These are phyloP conservation scores for Elongisporangium anandrum DNA, from an alignment of 352 stramenopile species.

Conservation along the genomic window DNA sequence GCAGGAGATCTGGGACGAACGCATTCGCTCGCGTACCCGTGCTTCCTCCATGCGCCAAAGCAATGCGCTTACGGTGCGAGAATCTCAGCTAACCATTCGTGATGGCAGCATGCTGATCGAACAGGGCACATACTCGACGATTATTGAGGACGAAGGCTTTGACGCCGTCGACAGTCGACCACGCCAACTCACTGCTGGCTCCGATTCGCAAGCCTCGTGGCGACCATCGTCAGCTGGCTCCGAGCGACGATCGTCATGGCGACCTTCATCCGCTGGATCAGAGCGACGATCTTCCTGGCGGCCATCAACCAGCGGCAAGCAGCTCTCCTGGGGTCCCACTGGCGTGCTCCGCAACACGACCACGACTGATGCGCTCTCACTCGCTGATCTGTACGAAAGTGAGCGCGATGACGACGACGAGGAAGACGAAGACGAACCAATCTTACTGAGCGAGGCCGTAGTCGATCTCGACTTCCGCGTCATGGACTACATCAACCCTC, in stretches of 20 bases:
- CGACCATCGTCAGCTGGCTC: conserved; percentile 15
- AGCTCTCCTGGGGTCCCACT: conserved; percentile 11
- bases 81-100: conserved; percentile 14
- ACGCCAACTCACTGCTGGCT: not conserved
- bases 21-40: conserved; percentile 22
- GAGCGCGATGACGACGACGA: conserved; percentile 3
- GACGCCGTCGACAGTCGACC: not conserved
- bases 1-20: conserved; percentile 44
- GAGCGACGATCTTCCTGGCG: not conserved
- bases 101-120: conserved; percentile 15
- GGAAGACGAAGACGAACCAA: conserved; percentile 22
- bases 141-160: not conserved
- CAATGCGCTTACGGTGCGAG: not conserved
- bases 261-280: conserved; percentile 23
- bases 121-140: conserved; percentile 4
- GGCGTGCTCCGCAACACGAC: conserved; percentile 12
- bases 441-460: conserved; percentile 41
- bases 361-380: conserved; percentile 44
- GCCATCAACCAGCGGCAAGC: conserved; percentile 10
- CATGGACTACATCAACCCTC: conserved; percentile 39
- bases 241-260: conserved; percentile 10
- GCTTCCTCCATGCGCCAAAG: conserved; percentile 23
- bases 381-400: conserved; percentile 26
- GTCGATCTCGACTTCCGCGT: conserved; percentile 32
- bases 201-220: conserved; percentile 6